Evolutionary conservation across 768 basidiomycete genomes (phyloP).

Genomic region (Sarcodon sp.): DNA sequence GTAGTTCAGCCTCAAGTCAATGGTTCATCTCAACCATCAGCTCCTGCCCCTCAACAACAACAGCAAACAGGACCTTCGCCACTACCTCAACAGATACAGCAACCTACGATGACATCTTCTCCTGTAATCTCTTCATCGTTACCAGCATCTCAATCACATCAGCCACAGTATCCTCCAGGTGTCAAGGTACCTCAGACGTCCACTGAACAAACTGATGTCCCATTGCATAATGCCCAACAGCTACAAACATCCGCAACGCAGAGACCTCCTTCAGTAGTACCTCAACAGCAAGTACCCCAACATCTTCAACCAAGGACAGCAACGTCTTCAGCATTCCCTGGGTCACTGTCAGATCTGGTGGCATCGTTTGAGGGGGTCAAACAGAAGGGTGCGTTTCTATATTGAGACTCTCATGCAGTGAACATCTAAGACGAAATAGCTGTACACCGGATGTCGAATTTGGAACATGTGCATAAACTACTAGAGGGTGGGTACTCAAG

Average conservation of each 20-base stretch:
- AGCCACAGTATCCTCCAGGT: slow-evolving; percentile 55
- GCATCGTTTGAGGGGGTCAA: slow-evolving; percentile 93
- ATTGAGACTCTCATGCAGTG: background rate
- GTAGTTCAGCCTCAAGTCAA: slow-evolving; percentile 18
- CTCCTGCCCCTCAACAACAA: slow-evolving; percentile 15
- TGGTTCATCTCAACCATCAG: slow-evolving; percentile 20
- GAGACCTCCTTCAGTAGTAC: slow-evolving; percentile 39
- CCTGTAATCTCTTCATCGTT: slow-evolving; percentile 1
- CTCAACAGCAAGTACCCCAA: slow-evolving; percentile 24
- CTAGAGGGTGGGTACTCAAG: slow-evolving; percentile 85
- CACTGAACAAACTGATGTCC: slow-evolving; percentile 23
- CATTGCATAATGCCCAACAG: slow-evolving; percentile 11
- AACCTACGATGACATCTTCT: slow-evolving; percentile 11
- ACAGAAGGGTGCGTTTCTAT: slow-evolving; percentile 63
- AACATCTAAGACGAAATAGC: slow-evolving; percentile 20
- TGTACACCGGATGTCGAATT: slow-evolving; percentile 74
- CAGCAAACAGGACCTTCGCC: slow-evolving; percentile 28
- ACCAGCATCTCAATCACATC: slow-evolving; percentile 3
- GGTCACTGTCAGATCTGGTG: slow-evolving; percentile 83
- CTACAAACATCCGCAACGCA: slow-evolving; percentile 18
- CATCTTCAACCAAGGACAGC: slow-evolving; percentile 26
- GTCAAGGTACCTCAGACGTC: slow-evolving; percentile 34
- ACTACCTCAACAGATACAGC: slow-evolving; percentile 35
- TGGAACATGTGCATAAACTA: slow-evolving; percentile 85
- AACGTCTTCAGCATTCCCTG: slow-evolving; percentile 50